Conservation (phyloP, 116 monocot species). For the Zostera marina region DNA sequence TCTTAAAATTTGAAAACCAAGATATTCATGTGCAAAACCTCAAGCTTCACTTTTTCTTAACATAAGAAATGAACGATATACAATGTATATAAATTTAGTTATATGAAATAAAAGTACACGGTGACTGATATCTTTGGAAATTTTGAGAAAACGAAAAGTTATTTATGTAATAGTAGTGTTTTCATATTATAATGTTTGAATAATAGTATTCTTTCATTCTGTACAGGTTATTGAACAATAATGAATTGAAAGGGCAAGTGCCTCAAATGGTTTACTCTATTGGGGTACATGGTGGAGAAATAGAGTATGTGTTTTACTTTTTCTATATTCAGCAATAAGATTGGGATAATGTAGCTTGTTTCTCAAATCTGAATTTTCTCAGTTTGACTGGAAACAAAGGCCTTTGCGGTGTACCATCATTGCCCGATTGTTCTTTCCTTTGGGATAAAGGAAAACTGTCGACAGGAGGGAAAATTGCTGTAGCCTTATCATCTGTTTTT, state of each 20-base stretch:
- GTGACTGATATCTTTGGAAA: too few relatives aligned
- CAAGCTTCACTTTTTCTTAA: too few relatives aligned
- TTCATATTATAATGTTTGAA: background rate
- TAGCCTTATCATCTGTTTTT: slow-evolving; percentile 48
- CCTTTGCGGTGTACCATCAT: slow-evolving; percentile 83
- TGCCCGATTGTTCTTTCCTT: slow-evolving; percentile 76
- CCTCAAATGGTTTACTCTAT: slow-evolving; percentile 87
- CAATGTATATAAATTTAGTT: too few relatives aligned
- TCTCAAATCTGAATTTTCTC: slow-evolving; percentile 10
- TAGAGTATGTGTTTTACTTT: slow-evolving; percentile 45
- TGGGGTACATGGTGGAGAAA: slow-evolving; percentile 85
- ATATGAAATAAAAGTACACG: too few relatives aligned
- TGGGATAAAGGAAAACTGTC: slow-evolving; percentile 70
- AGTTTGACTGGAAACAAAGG: slow-evolving; percentile 91
- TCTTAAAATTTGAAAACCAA: too few relatives aligned
- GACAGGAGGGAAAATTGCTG: slow-evolving; percentile 53
- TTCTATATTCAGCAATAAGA: too few relatives aligned
- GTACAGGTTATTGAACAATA: slow-evolving; percentile 41
- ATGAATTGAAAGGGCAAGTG: slow-evolving; percentile 81
- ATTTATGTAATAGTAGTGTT: background rate
- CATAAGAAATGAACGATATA: too few relatives aligned
- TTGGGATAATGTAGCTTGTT: too few relatives aligned
- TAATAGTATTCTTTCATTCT: background rate
- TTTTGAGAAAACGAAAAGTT: too few relatives aligned
- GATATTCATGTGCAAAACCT: background rate